A percentile compares a stretch with the other conserved stretches of the same genome.
phyloP scores from a whole-genome alignment of 2,329 filamentous ascomycete genomes.

The Aspergillus brunneoviolaceus region DNA sequence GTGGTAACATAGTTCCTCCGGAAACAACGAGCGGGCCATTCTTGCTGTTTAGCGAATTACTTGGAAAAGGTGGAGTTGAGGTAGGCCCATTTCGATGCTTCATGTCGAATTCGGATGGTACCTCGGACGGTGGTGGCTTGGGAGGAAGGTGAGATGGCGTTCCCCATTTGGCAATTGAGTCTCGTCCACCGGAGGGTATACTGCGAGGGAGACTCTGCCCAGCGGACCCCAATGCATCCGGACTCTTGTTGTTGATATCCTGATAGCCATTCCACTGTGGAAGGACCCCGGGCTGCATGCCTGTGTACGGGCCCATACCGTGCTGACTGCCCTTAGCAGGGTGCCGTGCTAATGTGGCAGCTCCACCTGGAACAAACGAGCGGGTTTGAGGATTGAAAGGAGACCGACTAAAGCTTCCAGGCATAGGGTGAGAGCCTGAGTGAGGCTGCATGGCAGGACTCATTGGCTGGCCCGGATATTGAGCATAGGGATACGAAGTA shows the following conservation, averaged over 20 bases:
- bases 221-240: conserved; percentile 20
- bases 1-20: conserved; percentile 31
- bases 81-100: conserved; percentile 32
- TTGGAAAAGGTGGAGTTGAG: conserved; percentile 23
- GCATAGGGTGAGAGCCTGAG: conserved; percentile 76
- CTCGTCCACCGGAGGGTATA: conserved; percentile 27
- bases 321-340: conserved; percentile 33
- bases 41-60: conserved; percentile 24
- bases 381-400: conserved; percentile 94
- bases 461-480: conserved; percentile 64
- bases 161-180: conserved; percentile 52
- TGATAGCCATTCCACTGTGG: conserved; percentile 30
- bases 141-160: conserved; percentile 51
- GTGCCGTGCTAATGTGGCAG: conserved; percentile 31
- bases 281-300: conserved; percentile 23
- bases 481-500: conserved; percentile 71
- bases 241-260: conserved; percentile 24
- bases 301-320: conserved; percentile 28
- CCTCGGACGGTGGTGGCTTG: conserved; percentile 51
- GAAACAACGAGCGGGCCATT: conserved; percentile 43
- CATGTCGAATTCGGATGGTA: conserved; percentile 42
- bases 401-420: conserved; percentile 79
- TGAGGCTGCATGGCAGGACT: conserved; percentile 66
- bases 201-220: conserved; percentile 21
- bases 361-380: conserved; percentile 74